Evolutionary conservation across 2,329 filamentous ascomycete species (phyloP), one percentile per base, ranked within the genome.

Genomic region (Cladorrhinum sp.): DNA sequence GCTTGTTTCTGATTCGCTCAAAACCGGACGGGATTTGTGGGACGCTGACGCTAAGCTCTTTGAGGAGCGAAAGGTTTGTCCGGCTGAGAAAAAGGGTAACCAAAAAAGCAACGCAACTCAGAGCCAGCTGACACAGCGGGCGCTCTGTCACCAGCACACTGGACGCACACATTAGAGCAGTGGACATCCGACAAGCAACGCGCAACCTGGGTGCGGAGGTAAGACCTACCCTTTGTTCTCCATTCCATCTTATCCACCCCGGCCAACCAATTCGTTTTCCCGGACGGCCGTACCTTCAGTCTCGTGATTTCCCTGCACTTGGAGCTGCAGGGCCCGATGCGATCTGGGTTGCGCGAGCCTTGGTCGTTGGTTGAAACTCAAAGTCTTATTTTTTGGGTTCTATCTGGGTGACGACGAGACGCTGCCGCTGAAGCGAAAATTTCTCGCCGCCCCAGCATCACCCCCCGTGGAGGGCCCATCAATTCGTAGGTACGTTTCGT

Each of bases 151-250:
- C 61, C 53, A 56, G 36, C 23, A 45, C 56, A 64, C 60, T 45
- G 41, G 41, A 3, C 7, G 9, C n/a, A 20, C 41, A 6, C 59
- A 62, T 64, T 61, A 60, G 60, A 62, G 45, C 66, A 66, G 66
- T 63, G 64, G 62, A 66, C 62, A 65, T 66, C 64, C 61, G 62
- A 66, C 66, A 64, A 68, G 61, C 65, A 65, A 65, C 63, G 57
- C 68, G 63, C 67, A 64, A 58, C 63, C 54, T 65, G 58, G 63
- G 65, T 61, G 68, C 70, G 70, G 72, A 73, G 71, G 71, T 73
- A 72, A 73, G 71, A 72, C 70, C 66, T 66, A 66, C 62, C 60
- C 66, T 69, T 68, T 61, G 53, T 56, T 67, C 53, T 67, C 60
- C 50, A 64, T 64, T 67, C 67, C 67, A 63, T 69, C 66, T 67